These are phyloP conservation scores for Sugiyamaella castrensis DNA, from an alignment of 1,139 yeast genomes.

Conservation along the genomic window DNA sequence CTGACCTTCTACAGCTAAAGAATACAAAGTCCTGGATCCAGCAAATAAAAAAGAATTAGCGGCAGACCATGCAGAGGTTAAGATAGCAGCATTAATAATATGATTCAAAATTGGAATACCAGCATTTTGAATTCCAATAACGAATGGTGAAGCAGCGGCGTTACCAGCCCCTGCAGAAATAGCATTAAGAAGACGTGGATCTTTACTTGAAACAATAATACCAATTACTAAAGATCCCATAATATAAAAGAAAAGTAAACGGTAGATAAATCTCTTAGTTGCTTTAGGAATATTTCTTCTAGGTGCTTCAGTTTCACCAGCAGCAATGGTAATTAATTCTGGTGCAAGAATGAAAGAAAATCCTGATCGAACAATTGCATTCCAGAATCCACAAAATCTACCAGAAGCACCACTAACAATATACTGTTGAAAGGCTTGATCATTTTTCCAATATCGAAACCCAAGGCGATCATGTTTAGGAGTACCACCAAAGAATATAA, in stretches of 20 bases:
- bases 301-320: conserved; percentile 73
- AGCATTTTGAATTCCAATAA: conserved; percentile 54
- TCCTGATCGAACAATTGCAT: conserved; percentile 58
- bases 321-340: conserved; percentile 70
- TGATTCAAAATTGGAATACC: conserved; percentile 57
- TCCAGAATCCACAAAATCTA: conserved; percentile 62
- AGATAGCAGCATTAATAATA: conserved; percentile 63
- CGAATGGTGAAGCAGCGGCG: conserved; percentile 64
- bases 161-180: conserved; percentile 47
- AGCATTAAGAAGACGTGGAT: conserved; percentile 40
- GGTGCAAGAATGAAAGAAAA: conserved; percentile 59
- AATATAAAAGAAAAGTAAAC: conserved; percentile 57
- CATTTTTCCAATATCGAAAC: conserved; percentile 74
- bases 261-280: conserved; percentile 58
- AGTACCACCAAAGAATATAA: conserved; percentile 74
- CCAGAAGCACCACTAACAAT: conserved; percentile 47
- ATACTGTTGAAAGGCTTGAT: conserved; percentile 49
- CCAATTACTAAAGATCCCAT: conserved; percentile 55
- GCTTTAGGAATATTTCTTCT: conserved; percentile 60
- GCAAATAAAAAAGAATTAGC: conserved; percentile 42
- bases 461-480: conserved; percentile 62
- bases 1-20: conserved; percentile 46
- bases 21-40: conserved; percentile 42
- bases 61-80: conserved; percentile 56
- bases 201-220: conserved; percentile 55